Base-by-base conservation (phyloP, 441 rosid species). In the Bocquillonia castaneifolia region DNA sequence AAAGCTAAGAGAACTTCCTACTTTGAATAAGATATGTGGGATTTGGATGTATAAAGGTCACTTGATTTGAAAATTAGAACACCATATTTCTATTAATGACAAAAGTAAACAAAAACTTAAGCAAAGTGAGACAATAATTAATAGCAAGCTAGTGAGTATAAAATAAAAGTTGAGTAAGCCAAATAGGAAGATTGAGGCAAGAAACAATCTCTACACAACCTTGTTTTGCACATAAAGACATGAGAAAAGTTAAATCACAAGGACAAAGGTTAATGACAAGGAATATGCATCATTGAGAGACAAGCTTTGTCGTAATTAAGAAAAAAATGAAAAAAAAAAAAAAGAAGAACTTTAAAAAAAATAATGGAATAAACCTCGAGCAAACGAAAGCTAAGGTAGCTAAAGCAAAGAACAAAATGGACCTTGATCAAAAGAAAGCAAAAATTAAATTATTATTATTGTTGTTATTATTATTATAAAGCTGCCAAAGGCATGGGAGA, bases 171-270 rank as follows among this genome's bases (percentile, higher is more conserved):
- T 6, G 58, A 48, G 31, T 34, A 32, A 29, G 10, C 48, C 62
- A 54, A 53, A 40, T 55, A 54, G 40, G 52, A 55, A 39, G 61
- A 37, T 54, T 37, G 48, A 13, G 31, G 22, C 12, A 26, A 48
- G 57, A 66, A 66, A 63, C 54, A 70, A 54, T 57, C 69, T 58
- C 58, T 61, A 36, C 34, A 50, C 63, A 72, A 62, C 51, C 64
- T 67, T 59, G 53, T 74, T 63, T 10, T 56, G 39, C 47, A 68
- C 32, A 67, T 57, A 58, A 72, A 56, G 61, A 55, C 77, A 70
- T 22, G 25, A 54, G 39, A 75, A 70, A 75, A 79, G 81, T 74
- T 79, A 72, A 81, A 68, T 47, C 68, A 55, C 20, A 67, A 22
- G 70, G 73, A 69, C 67, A 79, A 67, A 39, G 29, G 36, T 36